Percentiles rank a stretch among this genome's conserved stretches.
Evolutionary conservation across 805 yeast genomes (phyloP).

Genomic region (Nakazawaea populi): DNA sequence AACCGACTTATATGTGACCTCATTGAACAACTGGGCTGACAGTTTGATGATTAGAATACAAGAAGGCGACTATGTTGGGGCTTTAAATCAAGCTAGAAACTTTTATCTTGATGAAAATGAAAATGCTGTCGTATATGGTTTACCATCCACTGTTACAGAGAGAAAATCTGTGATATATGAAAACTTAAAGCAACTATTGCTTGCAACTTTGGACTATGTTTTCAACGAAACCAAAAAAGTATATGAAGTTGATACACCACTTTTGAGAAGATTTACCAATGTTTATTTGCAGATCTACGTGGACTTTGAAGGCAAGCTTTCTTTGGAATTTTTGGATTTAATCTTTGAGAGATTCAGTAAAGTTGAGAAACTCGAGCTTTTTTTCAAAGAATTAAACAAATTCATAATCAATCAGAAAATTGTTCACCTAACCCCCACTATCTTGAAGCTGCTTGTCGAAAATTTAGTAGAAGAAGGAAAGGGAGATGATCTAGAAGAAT

Average conservation of each 20-base stretch:
- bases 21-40: constrained; percentile 68
- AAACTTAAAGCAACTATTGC: constrained; percentile 51
- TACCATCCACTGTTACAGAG: constrained; percentile 39
- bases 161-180: constrained; percentile 46
- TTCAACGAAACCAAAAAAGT: constrained; percentile 20
- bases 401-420: constrained; percentile 44
- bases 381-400: constrained; percentile 47
- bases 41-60: constrained; percentile 42
- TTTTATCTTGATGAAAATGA: constrained; percentile 44
- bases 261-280: constrained; percentile 25
- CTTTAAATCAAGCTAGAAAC: constrained; percentile 48
- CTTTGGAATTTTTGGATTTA: constrained; percentile 33
- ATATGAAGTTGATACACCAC: constrained; percentile 13
- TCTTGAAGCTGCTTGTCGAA: constrained; percentile 58
- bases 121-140: constrained; percentile 46
- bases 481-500: constrained; percentile 52
- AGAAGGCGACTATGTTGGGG: constrained; percentile 42
- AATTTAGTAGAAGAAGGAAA: constrained; percentile 34
- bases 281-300: constrained; percentile 35
- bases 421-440: constrained; percentile 49
- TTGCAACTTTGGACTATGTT: constrained; percentile 42
- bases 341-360: constrained; percentile 37
- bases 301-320: constrained; percentile 24
- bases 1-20: constrained; percentile 50
- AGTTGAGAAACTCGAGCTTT: constrained; percentile 28